Evolutionary conservation across 148 eudicot genomes (phyloP), one percentile per base, ranked within the genome.

Genomic region (Spergularia bocconei): DNA sequence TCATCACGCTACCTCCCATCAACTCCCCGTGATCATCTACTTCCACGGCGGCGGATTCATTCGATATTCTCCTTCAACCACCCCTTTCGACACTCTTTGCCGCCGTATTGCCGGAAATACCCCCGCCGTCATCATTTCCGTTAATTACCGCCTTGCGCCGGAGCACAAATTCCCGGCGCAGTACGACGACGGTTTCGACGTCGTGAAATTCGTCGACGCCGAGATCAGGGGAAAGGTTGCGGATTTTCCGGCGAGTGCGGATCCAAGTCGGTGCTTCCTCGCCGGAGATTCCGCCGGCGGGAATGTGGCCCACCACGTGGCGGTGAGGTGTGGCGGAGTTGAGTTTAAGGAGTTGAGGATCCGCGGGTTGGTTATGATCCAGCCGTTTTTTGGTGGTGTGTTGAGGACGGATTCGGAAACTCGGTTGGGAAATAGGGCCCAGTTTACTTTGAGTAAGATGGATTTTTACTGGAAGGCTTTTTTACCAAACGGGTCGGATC

Each of bases 41-140:
- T 83, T 83, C 75, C 86, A 84, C 52, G 89, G 86, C n/a, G 86
- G 89, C 14, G 86, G 86, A 16, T 86, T 86, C 39, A 69, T 67
- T 6, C 16, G 19, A 52, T 77, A 54, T 69, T 57, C 81, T 39
- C 85, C 86, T 3, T 48, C 79, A 6, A 55, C 81, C 2, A 56
- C 14, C 41, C 67, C 62, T 1, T 77, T 38, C 63, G 77, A 86
- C 67, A 38, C 52, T 25, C 17, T 83, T 12, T 86, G 88, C 66
- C 86, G 86, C 25, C 48, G 72, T 9, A 44, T 86, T 56, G 85
- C 86, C 51, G 59, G 23, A 0, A 63, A 68, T 5, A 1, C 55
- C 17, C 69, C 65, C 16, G 78, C 83, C 19, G 69, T 77, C 16
- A 78, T 86, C 4, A 21, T 81, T 19, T 83, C 88, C 67, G 82